These are phyloP conservation scores for Cicer bijugum DNA, from an alignment of 306 rosid genomes.

Conservation along the genomic window DNA sequence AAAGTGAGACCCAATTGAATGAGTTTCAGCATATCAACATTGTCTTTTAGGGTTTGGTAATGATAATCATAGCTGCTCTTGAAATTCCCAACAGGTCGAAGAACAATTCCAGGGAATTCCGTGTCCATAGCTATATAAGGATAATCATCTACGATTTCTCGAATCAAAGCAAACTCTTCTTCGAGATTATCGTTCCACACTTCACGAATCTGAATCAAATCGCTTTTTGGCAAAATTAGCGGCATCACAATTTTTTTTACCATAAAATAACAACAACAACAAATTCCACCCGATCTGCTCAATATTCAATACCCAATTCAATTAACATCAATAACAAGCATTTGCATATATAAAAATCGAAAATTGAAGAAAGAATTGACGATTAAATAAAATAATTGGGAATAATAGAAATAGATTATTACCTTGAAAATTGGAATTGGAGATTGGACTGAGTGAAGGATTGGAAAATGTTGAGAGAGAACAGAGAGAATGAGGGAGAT, in stretches of 20 bases:
- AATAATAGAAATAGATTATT: background rate
- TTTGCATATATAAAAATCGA: background rate
- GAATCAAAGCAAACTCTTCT: slow-evolving; percentile 51
- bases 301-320: background rate
- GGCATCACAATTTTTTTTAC: slow-evolving; percentile 37
- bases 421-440: slow-evolving; percentile 28
- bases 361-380: background rate
- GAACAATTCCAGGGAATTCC: slow-evolving; percentile 57
- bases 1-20: slow-evolving; percentile 60
- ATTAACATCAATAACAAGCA: slow-evolving; percentile 8
- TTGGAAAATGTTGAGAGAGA: slow-evolving; percentile 32
- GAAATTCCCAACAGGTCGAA: slow-evolving; percentile 59
- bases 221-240: slow-evolving; percentile 48
- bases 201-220: slow-evolving; percentile 59
- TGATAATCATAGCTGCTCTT: slow-evolving; percentile 53
- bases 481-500: background rate
- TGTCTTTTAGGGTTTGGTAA: slow-evolving; percentile 61
- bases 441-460: background rate
- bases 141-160: slow-evolving; percentile 54
- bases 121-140: slow-evolving; percentile 64
- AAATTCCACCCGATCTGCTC: slow-evolving; percentile 38
- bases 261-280: background rate
- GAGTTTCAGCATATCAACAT: slow-evolving; percentile 56
- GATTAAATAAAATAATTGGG: background rate
- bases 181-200: slow-evolving; percentile 61